Conservation (phyloP, 2,329 filamentous ascomycete genomes). For the Ophiostoma triangulosporum region DNA sequence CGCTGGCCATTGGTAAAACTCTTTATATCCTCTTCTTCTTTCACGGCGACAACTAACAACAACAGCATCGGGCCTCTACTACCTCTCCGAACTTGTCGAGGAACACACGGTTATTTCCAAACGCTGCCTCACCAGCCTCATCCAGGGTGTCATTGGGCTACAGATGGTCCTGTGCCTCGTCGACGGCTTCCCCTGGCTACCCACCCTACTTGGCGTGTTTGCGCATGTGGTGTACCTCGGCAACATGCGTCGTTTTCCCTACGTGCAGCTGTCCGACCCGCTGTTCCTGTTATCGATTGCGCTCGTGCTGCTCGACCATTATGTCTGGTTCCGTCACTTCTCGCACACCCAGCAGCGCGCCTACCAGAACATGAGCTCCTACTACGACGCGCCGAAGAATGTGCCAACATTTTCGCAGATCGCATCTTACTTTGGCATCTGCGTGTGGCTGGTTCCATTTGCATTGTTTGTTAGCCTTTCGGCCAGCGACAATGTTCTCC, state of each 20-base stretch:
- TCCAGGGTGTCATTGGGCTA: constrained; percentile 64
- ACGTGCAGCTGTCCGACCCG: constrained; percentile 78
- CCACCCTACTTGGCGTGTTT: constrained; percentile 61
- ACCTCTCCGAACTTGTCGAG: constrained; percentile 93
- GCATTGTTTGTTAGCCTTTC: constrained; percentile 88
- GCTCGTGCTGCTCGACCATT: constrained; percentile 81
- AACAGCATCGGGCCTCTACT: constrained; percentile 78
- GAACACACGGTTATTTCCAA: constrained; percentile 92
- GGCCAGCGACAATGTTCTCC: constrained; percentile 87
- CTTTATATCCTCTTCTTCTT: neutral
- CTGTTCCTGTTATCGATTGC: constrained; percentile 74
- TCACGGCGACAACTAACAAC: constrained; percentile 8
- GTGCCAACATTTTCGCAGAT: constrained; percentile 85
- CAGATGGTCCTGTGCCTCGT: constrained; percentile 65
- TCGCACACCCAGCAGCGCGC: constrained; percentile 46
- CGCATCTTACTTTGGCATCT: constrained; percentile 88
- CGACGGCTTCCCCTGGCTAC: constrained; percentile 70
- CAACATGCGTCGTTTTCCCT: constrained; percentile 62
- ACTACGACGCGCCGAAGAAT: constrained; percentile 46
- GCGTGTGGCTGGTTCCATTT: constrained; percentile 94
- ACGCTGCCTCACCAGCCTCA: constrained; percentile 69
- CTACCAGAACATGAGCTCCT: constrained; percentile 43
- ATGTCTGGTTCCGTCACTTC: constrained; percentile 92
- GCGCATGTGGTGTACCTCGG: constrained; percentile 79
- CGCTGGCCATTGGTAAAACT: constrained; percentile 60